phyloP scores from a whole-genome alignment of 176 grass and related monocot species.

The Cenchrus purpureus region DNA sequence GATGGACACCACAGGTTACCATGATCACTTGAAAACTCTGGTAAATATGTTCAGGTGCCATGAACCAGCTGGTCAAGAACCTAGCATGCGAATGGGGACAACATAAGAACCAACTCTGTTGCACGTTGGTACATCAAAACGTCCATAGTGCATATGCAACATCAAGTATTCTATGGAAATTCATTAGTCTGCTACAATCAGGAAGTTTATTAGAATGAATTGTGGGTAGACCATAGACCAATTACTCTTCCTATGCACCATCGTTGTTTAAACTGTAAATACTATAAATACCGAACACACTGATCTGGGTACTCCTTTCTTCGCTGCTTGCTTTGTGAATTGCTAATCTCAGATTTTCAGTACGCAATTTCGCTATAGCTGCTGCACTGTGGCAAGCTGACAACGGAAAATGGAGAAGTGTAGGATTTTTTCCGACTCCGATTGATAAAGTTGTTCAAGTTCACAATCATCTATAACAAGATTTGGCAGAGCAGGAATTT shows the following conservation, averaged over 20 bases:
- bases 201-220: background rate
- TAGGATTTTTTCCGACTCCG: too few species aligned
- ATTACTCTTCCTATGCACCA: background rate
- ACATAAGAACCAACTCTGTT: conserved; percentile 52
- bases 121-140: conserved; percentile 48
- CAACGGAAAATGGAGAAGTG: background rate
- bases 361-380: background rate
- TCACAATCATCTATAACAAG: background rate
- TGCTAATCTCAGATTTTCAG: background rate
- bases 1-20: background rate
- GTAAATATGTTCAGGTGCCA: conserved; percentile 46
- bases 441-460: too few species aligned
- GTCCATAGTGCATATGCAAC: conserved; percentile 25
- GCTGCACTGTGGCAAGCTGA: background rate
- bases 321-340: background rate
- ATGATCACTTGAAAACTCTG: background rate
- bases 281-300: background rate
- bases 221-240: background rate
- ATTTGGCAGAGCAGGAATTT: conserved; percentile 57
- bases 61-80: conserved; percentile 55
- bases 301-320: background rate
- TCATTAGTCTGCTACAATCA: background rate
- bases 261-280: background rate
- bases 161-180: too few species aligned
- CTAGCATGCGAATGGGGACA: conserved; percentile 62